phyloP scores from a whole-genome alignment of 2,329 filamentous ascomycete genomes.

The Fusarium sp. region DNA sequence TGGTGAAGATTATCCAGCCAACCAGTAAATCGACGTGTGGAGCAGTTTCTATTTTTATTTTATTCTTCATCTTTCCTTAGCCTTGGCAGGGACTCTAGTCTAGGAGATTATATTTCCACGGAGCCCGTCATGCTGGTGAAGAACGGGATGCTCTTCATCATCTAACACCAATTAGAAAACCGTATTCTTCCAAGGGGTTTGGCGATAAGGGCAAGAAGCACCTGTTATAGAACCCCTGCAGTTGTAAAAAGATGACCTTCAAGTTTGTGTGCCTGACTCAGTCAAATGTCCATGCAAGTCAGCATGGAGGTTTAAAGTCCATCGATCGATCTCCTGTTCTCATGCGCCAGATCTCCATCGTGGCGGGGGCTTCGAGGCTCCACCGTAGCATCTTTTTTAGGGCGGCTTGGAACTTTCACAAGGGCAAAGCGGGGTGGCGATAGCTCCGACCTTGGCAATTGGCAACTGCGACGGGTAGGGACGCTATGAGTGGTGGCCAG shows the following conservation, averaged over 20 bases:
- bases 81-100: too few species aligned
- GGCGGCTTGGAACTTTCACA: neutral
- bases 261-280: conserved; percentile 3
- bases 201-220: neutral
- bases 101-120: too few species aligned
- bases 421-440: conserved; percentile 18
- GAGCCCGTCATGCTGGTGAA: too few species aligned
- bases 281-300: conserved; percentile 4
- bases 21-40: too few species aligned
- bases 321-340: conserved; percentile 27
- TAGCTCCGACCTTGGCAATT: neutral
- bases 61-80: too few species aligned
- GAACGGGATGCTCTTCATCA: too few species aligned
- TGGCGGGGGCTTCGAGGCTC: conserved; percentile 1
- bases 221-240: too few species aligned
- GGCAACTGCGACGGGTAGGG: neutral
- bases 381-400: conserved; percentile 4
- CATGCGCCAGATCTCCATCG: conserved; percentile 19
- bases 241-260: neutral
- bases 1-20: too few species aligned
- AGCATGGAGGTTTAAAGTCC: conserved; percentile 8
- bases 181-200: too few species aligned
- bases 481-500: neutral
- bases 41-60: too few species aligned
- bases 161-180: too few species aligned